Percentiles rank a stretch among this genome's conserved stretches.
These are phyloP conservation scores for Rutstroemia sydowiana DNA, from an alignment of 2,329 filamentous ascomycete genomes.

Conservation along the genomic window DNA sequence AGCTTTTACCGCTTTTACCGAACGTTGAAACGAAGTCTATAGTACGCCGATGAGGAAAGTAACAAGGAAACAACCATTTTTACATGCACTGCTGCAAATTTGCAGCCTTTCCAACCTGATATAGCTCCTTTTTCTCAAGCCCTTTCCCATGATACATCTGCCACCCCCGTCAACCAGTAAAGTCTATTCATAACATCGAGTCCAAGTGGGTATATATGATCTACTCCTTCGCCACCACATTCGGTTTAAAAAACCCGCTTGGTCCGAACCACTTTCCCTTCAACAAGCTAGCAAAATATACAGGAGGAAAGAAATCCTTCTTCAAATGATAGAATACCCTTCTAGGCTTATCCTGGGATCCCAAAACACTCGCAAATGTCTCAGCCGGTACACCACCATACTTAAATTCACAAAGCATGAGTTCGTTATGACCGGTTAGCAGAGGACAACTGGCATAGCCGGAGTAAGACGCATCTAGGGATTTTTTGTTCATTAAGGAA, in stretches of 20 bases:
- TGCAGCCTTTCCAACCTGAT: too few species aligned
- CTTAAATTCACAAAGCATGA: slow-evolving; percentile 58
- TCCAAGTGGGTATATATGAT: too few species aligned
- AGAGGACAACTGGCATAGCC: slow-evolving; percentile 51
- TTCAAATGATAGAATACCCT: slow-evolving; percentile 55
- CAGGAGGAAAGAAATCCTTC: slow-evolving; percentile 62
- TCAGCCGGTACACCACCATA: slow-evolving; percentile 57
- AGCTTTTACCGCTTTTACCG: too few species aligned
- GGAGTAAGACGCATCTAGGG: slow-evolving; percentile 39
- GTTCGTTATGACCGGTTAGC: slow-evolving; percentile 51
- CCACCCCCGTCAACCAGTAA: too few species aligned
- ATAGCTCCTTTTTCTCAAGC: too few species aligned
- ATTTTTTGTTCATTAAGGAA: slow-evolving; percentile 38
- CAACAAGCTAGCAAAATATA: slow-evolving; percentile 52
- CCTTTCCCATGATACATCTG: too few species aligned
- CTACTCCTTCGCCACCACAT: too few species aligned
- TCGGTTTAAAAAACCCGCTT: slow-evolving; percentile 29
- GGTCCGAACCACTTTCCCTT: slow-evolving; percentile 56
- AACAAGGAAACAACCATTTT: too few species aligned
- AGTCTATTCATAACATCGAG: too few species aligned
- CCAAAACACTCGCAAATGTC: slow-evolving; percentile 48
- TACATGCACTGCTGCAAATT: too few species aligned
- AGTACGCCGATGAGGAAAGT: too few species aligned
- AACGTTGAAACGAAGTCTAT: too few species aligned
- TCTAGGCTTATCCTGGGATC: slow-evolving; percentile 49